A percentile compares a stretch with the other conserved stretches of the same genome.
These are phyloP conservation scores for Epichloe coenophiala DNA, from an alignment of 2,329 filamentous ascomycete species.

Conservation along the genomic window DNA sequence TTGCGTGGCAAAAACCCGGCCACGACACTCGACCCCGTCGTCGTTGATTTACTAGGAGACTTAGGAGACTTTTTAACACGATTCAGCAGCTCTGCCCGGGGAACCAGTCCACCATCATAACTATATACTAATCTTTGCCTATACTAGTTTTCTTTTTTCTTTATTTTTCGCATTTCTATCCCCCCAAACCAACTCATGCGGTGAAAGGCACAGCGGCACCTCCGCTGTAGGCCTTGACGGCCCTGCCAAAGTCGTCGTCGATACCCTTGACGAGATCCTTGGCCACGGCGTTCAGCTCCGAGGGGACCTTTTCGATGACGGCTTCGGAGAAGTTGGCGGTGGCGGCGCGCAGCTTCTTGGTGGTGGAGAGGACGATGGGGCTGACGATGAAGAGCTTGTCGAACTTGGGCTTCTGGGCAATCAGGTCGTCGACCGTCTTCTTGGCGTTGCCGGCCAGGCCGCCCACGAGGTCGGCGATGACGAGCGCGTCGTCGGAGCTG, in stretches of 20 bases:
- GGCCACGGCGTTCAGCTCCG: slow-evolving; percentile 18
- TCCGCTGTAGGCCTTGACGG: slow-evolving; percentile 18
- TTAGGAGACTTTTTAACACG: no score
- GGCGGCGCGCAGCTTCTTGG: slow-evolving; percentile 25
- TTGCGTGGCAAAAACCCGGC: not conserved
- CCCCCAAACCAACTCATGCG: not conserved
- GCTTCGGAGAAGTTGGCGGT: slow-evolving; percentile 23
- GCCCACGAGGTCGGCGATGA: slow-evolving; percentile 22
- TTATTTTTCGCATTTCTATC: not conserved
- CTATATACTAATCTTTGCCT: no score
- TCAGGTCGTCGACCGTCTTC: slow-evolving; percentile 21
- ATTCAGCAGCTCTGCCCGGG: not conserved
- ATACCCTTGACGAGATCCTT: slow-evolving; percentile 23
- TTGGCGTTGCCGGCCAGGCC: slow-evolving; percentile 24
- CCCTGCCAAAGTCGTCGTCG: slow-evolving; percentile 22
- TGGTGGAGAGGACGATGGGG: slow-evolving; percentile 27
- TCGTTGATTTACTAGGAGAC: no score
- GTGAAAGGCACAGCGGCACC: not conserved
- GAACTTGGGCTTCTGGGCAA: slow-evolving; percentile 28
- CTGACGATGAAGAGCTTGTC: slow-evolving; percentile 27
- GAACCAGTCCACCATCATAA: not conserved
- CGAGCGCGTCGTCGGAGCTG: slow-evolving; percentile 22
- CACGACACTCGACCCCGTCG: no score
- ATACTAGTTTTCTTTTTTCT: no score
- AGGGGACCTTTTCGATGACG: slow-evolving; percentile 28